Evolutionary conservation across 768 basidiomycete species (phyloP).

Genomic region (Tulasnella sp.): DNA sequence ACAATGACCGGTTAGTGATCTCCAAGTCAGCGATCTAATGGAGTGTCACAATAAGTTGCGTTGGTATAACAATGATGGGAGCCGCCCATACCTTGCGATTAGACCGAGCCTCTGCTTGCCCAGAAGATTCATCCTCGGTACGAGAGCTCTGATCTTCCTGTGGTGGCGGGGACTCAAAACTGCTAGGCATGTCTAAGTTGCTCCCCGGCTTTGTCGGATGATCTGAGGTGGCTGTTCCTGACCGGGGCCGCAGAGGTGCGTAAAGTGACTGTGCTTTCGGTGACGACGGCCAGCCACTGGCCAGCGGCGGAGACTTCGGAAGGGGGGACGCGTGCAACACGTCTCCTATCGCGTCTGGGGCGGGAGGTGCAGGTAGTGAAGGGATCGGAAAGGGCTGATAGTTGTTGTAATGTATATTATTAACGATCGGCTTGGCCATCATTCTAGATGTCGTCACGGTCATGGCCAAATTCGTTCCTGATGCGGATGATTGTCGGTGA

Average conservation of each 20-base stretch:
- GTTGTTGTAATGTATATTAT: slow-evolving; percentile 7
- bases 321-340: background rate
- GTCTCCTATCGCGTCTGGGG: slow-evolving; percentile 1
- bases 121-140: slow-evolving; percentile 1
- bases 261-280: background rate
- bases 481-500: background rate
- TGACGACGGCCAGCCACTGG: background rate
- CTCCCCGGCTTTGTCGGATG: background rate
- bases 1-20: slow-evolving; percentile 76
- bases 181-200: background rate
- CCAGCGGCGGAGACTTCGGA: background rate
- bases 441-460: too few relatives aligned
- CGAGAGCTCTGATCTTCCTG: background rate
- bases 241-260: background rate
- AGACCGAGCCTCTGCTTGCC: slow-evolving; percentile 58
- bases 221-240: background rate
- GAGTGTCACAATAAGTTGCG: slow-evolving; percentile 4
- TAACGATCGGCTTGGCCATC: background rate
- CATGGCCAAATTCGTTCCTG: too few relatives aligned
- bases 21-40: slow-evolving; percentile 84
- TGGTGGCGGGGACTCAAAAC: background rate
- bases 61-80: background rate
- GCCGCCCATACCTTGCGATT: slow-evolving; percentile 57
- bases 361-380: slow-evolving; percentile 7
- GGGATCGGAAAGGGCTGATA: slow-evolving; percentile 13